These are phyloP conservation scores for Coemansia sp. DNA, from an alignment of 192 early-diverging fungal genomes.

Conservation along the genomic window DNA sequence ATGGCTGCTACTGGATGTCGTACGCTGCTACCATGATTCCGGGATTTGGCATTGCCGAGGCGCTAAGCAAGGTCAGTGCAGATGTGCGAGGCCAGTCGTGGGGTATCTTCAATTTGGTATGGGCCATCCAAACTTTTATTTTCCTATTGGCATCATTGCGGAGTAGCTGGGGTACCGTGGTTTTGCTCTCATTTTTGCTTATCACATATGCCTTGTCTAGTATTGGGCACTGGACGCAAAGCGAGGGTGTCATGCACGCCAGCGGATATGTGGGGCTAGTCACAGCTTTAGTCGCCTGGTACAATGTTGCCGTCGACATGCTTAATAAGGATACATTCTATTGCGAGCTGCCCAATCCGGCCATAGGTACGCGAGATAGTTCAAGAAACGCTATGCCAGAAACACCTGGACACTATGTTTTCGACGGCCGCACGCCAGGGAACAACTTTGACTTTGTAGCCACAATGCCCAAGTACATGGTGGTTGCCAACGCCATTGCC, in stretches of 20 bases:
- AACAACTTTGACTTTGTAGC: constrained; percentile 33
- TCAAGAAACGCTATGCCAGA: background rate
- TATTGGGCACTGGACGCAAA: constrained; percentile 51
- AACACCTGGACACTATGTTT: background rate
- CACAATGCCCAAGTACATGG: constrained; percentile 10
- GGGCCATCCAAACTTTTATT: constrained; percentile 59
- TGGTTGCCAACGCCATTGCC: background rate
- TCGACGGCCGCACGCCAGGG: constrained; percentile 28
- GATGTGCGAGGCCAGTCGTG: constrained; percentile 50
- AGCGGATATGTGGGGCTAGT: constrained; percentile 54
- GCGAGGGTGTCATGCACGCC: constrained; percentile 36
- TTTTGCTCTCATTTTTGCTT: constrained; percentile 50
- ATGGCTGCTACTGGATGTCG: constrained; percentile 60
- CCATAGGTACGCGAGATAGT: constrained; percentile 16
- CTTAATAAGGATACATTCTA: constrained; percentile 59
- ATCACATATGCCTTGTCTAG: constrained; percentile 51
- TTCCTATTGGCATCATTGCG: constrained; percentile 55
- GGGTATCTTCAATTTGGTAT: constrained; percentile 55
- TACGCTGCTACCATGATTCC: constrained; percentile 58
- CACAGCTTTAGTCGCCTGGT: constrained; percentile 58
- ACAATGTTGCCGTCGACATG: constrained; percentile 58
- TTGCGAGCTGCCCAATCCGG: constrained; percentile 55
- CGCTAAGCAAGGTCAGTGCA: constrained; percentile 31
- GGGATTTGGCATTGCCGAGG: constrained; percentile 53
- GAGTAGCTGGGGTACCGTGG: constrained; percentile 53